phyloP scores from a whole-genome alignment of 805 yeast genomes.

The Schwanniomyces pseudopolymorphus region DNA sequence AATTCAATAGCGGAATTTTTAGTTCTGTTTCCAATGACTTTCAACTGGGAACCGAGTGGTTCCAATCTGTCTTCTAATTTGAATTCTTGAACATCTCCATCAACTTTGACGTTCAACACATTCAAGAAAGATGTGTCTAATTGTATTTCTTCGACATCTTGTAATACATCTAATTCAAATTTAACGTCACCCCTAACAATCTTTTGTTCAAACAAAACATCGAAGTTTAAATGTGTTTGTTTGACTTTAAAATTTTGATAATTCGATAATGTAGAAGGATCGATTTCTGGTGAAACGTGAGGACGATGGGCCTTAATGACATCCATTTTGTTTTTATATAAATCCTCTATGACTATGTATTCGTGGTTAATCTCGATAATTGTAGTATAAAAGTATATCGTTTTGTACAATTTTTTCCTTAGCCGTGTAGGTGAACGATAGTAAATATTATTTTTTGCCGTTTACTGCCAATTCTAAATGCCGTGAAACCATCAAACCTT shows the following conservation, averaged over 20 bases:
- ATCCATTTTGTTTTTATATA: constrained; percentile 6
- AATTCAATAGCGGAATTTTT: constrained; percentile 22
- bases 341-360: background rate
- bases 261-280: constrained; percentile 79
- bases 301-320: constrained; percentile 22
- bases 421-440: constrained; percentile 3
- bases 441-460: background rate
- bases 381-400: background rate
- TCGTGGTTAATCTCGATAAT: background rate
- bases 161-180: constrained; percentile 39
- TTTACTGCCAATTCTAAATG: background rate
- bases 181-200: constrained; percentile 55
- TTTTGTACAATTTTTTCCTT: constrained; percentile 1
- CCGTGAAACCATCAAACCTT: background rate
- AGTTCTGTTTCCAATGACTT: constrained; percentile 20
- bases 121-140: constrained; percentile 70
- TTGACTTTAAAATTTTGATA: constrained; percentile 53
- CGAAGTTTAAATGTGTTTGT: constrained; percentile 52
- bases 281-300: constrained; percentile 51
- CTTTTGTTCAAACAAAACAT: constrained; percentile 54
- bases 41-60: constrained; percentile 61
- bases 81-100: constrained; percentile 31
- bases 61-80: constrained; percentile 41
- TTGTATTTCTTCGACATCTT: constrained; percentile 36
- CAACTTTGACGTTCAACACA: constrained; percentile 44